These are phyloP conservation scores for Mycena indigotica DNA, from an alignment of 768 basidiomycete species.

Conservation along the genomic window DNA sequence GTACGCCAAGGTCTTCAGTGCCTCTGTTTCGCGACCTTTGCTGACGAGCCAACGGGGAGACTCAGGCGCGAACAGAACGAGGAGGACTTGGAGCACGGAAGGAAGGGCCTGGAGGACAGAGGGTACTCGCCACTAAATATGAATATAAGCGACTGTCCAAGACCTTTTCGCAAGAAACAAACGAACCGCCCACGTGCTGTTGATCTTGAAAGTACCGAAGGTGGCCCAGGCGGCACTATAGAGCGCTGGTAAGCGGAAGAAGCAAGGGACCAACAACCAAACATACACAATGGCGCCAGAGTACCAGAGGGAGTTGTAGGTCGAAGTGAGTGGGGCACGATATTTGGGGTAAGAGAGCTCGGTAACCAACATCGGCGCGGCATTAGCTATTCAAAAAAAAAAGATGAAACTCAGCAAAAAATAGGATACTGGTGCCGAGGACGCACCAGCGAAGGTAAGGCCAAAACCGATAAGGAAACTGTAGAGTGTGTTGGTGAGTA, in stretches of 20 bases:
- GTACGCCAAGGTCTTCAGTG: constrained; percentile 70
- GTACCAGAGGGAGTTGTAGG: constrained; percentile 87
- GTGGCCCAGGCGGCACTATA: constrained; percentile 79
- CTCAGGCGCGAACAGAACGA: constrained; percentile 77
- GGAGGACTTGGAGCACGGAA: constrained; percentile 61
- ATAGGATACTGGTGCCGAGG: background rate
- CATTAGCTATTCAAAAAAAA: constrained; percentile 46
- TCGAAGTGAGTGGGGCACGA: constrained; percentile 75
- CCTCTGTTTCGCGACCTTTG: constrained; percentile 73
- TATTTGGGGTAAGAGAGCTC: constrained; percentile 86
- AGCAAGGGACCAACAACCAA: constrained; percentile 3
- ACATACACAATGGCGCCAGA: constrained; percentile 76
- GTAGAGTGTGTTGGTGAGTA: constrained; percentile 7
- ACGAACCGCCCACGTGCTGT: constrained; percentile 66
- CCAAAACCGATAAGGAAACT: constrained; percentile 78
- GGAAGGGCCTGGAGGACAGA: constrained; percentile 73
- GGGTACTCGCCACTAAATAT: constrained; percentile 89
- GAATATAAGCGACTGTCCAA: too few relatives aligned
- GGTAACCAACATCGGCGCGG: constrained; percentile 82
- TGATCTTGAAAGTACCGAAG: constrained; percentile 75
- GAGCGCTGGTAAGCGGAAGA: background rate
- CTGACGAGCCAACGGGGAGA: constrained; percentile 82
- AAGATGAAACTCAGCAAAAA: constrained; percentile 4
- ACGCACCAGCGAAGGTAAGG: constrained; percentile 64
- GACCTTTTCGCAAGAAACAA: too few relatives aligned